Conservation (phyloP, 2,329 filamentous ascomycete species). For the Neonectria magnoliae region DNA sequence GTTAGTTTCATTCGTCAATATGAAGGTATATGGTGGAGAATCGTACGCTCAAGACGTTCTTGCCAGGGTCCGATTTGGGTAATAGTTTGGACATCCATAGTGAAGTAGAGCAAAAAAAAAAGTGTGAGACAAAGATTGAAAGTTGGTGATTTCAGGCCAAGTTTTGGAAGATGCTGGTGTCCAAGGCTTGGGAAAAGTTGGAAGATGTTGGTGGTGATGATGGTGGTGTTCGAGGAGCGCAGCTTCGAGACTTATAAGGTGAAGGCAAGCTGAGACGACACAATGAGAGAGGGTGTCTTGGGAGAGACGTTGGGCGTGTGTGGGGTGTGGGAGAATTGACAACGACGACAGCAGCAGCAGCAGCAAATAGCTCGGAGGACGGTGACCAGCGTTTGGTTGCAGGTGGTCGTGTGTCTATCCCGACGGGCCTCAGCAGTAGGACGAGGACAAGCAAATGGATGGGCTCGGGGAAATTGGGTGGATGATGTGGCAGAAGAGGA, state of each 20-base stretch:
- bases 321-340: slow-evolving; percentile 27
- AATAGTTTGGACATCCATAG: slow-evolving; percentile 38
- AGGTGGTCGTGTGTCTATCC: slow-evolving; percentile 32
- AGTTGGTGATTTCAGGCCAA: not conserved
- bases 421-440: slow-evolving; percentile 34
- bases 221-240: slow-evolving; percentile 15
- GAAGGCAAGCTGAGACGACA: slow-evolving; percentile 17
- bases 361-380: slow-evolving; percentile 20
- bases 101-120: slow-evolving; percentile 8
- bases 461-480: slow-evolving; percentile 30
- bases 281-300: slow-evolving; percentile 23
- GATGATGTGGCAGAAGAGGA: slow-evolving; percentile 44
- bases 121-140: not conserved
- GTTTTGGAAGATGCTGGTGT: not conserved
- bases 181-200: slow-evolving; percentile 1
- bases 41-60: slow-evolving; percentile 64
- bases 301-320: slow-evolving; percentile 28
- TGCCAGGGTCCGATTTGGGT: slow-evolving; percentile 58
- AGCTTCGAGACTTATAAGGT: slow-evolving; percentile 34
- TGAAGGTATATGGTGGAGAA: not conserved
- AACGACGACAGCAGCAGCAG: slow-evolving; percentile 11
- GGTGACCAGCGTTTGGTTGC: slow-evolving; percentile 25
- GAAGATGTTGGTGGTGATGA: slow-evolving; percentile 9
- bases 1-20: slow-evolving; percentile 15
- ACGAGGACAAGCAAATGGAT: slow-evolving; percentile 33